phyloP scores from a whole-genome alignment of 1,284 basidiomycete species.

The Lentinus polychrous region DNA sequence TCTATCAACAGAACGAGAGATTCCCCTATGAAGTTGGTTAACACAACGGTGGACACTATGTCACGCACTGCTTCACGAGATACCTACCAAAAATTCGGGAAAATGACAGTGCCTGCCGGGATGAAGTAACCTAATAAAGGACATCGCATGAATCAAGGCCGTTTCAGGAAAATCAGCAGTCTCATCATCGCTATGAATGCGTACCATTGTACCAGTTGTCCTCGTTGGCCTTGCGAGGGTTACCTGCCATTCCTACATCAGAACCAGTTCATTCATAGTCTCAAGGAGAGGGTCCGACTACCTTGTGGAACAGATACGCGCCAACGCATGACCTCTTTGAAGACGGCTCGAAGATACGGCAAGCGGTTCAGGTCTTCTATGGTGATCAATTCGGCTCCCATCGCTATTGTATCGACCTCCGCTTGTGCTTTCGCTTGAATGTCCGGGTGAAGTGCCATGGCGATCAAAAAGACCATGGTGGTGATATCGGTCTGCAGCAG shows the following conservation, averaged over 20 bases:
- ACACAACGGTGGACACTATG: not conserved
- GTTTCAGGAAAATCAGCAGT: too few species aligned
- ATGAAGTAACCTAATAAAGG: constrained; percentile 3
- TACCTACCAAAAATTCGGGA: constrained; percentile 4
- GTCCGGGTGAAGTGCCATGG: constrained; percentile 26
- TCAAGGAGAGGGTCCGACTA: not conserved
- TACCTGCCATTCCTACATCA: not conserved
- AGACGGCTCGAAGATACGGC: constrained; percentile 25
- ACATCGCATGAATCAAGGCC: too few species aligned
- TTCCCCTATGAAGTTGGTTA: not conserved
- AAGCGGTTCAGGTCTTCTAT: constrained; percentile 24
- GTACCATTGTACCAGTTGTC: not conserved
- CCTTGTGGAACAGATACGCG: not conserved
- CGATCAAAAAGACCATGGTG: constrained; percentile 16
- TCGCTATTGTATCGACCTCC: constrained; percentile 28
- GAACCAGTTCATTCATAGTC: not conserved
- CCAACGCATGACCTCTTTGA: constrained; percentile 19
- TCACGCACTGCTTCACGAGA: too few species aligned
- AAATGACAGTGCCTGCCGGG: not conserved
- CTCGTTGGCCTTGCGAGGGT: not conserved
- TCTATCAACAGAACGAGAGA: not conserved
- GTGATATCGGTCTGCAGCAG: constrained; percentile 2
- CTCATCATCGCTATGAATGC: too few species aligned
- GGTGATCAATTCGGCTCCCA: constrained; percentile 18
- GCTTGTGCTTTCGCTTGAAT: constrained; percentile 26